Evolutionary conservation across 225 moss, liverwort and hornwort species (phyloP), one percentile per base, ranked within the genome.

Genomic region (Physcomitrium patens): DNA sequence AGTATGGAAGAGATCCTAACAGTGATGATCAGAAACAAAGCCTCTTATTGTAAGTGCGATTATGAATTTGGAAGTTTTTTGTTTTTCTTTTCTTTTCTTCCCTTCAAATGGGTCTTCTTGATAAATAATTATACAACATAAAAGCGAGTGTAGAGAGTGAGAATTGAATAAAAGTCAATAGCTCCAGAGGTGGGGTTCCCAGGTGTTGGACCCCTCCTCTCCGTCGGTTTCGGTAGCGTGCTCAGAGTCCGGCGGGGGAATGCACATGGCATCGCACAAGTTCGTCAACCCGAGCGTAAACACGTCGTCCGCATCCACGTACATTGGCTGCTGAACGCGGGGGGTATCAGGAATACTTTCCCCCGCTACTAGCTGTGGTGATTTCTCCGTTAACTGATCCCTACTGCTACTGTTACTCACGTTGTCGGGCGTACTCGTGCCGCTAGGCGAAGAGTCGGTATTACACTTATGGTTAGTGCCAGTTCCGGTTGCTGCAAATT

Each of bases 121-220:
- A 22, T 3, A 19, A 62, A 72, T 41, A 51, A 41, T 19, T 24
- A 37, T 37, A 37, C 31, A 37, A 37, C 31, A 4, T 37, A 37
- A 48, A 55, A 26, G 56, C 45, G 18, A 63, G 22, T 47, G 49
- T 12, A 15, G 12, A 49, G 12, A 15, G 15, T 49, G 49, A 15
- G 15, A 49, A 15, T 12, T 49, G 12, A 12, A 12, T 49, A 10
- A 15, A 15, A 15, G 9, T 73, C 63, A 88, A 62, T 85, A 89
- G 37, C 76, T 86, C 89, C 89, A 89, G 67, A 89, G 85, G 60
- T 86, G 85, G 19, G 89, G 85, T 70, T 89, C 88, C 89, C 85
- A 86, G 44, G 74, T 59, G 3, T 48, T 80, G 31, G 78, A 68
- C 3, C 82, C 82, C 27, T 85, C 83, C 64, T 86, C 89, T 49